Base-by-base conservation (phyloP, 2,329 filamentous ascomycete genomes). In the Cyphellophora attinorum region DNA sequence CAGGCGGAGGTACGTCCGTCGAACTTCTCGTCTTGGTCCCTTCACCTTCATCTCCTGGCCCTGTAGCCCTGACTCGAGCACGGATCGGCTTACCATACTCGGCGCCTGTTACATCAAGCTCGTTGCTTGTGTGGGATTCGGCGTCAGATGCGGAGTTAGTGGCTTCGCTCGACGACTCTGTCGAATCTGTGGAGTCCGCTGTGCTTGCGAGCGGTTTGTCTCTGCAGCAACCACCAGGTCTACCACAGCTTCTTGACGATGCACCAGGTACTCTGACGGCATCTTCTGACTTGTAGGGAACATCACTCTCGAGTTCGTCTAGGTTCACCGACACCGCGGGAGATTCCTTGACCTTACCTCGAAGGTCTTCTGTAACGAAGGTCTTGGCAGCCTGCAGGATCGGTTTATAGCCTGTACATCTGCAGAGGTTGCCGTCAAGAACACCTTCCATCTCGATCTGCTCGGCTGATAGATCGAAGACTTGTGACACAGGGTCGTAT, bases 351-450 rank as follows among this genome's bases (percentile, higher is more conserved):
- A 37, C 52, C 47, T 74, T 85, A 39, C 12, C 34, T 35, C 8
- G 51, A n/a, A 25, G 21, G 21, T 25, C 21, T 25, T 25, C 21
- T n/a, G 8, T 25, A n/a, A 25, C 39, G 56, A 94, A 94, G 0
- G 81, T 85, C 50, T 85, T 81, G 5, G 85, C 85, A 2, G 85
- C 85, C 53, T 93, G 83, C 2, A 93, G 62, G 38, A 94, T 93
- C 0, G 86, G 85, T 34, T 88, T 70, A 55, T 98, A 98, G 4
- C 91, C 91, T 0, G 91, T 98, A 59, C 91, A 98, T 34, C 91
- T 76, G 55, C 91, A 98, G 17, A 96, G 64, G 47, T 98, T 93
- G 0, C 85, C 85, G 55, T 93, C 85, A 47, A 93, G 91, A 0
- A 84, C 85, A 58, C 93, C 86, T 56, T 49, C 48, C 34, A 45